A percentile compares a stretch with the other conserved stretches of the same genome.
phyloP scores from a whole-genome alignment of 768 basidiomycete genomes.

The Russula ochroleuca region DNA sequence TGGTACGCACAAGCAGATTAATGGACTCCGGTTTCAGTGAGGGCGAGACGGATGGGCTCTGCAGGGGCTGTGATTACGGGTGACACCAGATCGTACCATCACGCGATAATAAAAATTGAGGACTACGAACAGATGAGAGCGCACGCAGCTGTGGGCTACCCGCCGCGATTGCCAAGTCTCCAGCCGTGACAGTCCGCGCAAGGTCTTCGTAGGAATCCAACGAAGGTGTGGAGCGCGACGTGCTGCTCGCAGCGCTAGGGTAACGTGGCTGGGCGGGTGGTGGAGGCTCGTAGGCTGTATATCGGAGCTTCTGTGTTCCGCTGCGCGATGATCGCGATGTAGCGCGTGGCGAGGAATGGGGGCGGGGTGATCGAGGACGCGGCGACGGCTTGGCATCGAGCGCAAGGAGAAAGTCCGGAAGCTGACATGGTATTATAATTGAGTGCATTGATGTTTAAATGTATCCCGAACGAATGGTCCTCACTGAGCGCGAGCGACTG shows the following conservation, averaged over 20 bases:
- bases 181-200: slow-evolving; percentile 25
- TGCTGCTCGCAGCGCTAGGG: slow-evolving; percentile 35
- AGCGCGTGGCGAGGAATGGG: slow-evolving; percentile 28
- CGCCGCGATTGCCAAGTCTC: slow-evolving; percentile 28
- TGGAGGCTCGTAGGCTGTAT: slow-evolving; percentile 66
- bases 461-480: slow-evolving; percentile 25
- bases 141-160: slow-evolving; percentile 26
- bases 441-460: not conserved
- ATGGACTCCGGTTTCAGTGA: not conserved
- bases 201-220: slow-evolving; percentile 37
- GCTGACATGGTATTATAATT: slow-evolving; percentile 38
- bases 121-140: slow-evolving; percentile 22
- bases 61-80: not conserved
- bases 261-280: slow-evolving; percentile 38
- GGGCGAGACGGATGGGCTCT: slow-evolving; percentile 17
- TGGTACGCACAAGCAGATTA: not conserved
- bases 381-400: slow-evolving; percentile 37
- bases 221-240: slow-evolving; percentile 33
- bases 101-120: not conserved
- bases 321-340: slow-evolving; percentile 32
- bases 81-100: not conserved
- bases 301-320: slow-evolving; percentile 53
- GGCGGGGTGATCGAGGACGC: slow-evolving; percentile 25
- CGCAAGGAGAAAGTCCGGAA: slow-evolving; percentile 64
- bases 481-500: slow-evolving; percentile 55